Base-by-base conservation (phyloP, 2,329 filamentous ascomycete species). In the Botrytis aclada region DNA sequence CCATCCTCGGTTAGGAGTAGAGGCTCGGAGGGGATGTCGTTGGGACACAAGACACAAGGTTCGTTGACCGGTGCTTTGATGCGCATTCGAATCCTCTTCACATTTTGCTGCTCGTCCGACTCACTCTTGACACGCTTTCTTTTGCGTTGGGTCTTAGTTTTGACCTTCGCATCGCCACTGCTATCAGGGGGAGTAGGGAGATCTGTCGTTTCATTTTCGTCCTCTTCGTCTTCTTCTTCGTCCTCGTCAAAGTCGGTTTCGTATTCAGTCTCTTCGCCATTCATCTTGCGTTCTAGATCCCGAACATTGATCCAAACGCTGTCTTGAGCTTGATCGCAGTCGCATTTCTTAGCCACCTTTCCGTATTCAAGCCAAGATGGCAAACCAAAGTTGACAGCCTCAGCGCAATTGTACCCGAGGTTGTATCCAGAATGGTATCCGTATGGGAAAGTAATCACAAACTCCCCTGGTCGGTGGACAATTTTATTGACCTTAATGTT, bases 381-480 rank as follows among this genome's bases (percentile, higher is more conserved):
- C 14, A 97, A 90, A 8, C 95, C 96, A 82, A 99, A 99, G 81
- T 99, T 99, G 84, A 99, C 96, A 12, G 96, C 97, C 81, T 99
- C 96, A 41, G 96, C 96, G 82, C 96, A 99, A 81, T 99, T 99
- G 84, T 99, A 99, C 25, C 97, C 96, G 54, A 99, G 85, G 78
- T 99, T 99, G 82, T 97, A 99, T 7, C 96, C 96, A 8, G 96
- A 99, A 81, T 99, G 96, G 81, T 99, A 99, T 34, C 96, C 96
- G 79, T 98, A 99, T 0, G 96, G 96, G 81, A 97, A 99, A 0
- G 96, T 99, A 76, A 99, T 97, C 75, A 99, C 94, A 76, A 99
- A 99, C 80, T 99, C 96, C 74, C 96, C 95, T 75, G 97, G 96
- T 78, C 97, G 94, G 67, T 97, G 97, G 20, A 98, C 93, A 75